Base-by-base conservation (phyloP, 768 basidiomycete genomes). In the Lactarius evosmus region DNA sequence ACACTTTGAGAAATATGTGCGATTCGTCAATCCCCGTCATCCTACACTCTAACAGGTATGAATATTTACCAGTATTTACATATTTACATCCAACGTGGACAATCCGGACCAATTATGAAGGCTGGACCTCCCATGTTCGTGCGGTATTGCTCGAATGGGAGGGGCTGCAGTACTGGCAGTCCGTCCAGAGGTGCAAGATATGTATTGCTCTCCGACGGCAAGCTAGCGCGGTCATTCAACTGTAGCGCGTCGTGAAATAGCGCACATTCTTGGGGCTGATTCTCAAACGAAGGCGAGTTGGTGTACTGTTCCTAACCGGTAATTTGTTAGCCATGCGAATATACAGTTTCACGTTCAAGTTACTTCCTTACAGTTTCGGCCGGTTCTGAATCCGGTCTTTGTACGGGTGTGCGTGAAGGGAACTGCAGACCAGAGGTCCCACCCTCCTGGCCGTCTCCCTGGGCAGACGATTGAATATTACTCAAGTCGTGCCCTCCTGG, bases 131-230 rank as follows among this genome's bases (percentile, higher is more conserved):
- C 56, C 22, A 36, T 41, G 14, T 29, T 34, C 30, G 62, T 58
- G 16, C 25, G 46, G n/a, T 34, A 46, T 51, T 65, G 63, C 8
- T 64, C 62, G 46, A 67, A 67, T 17, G 66, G 63, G 46, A 67
- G 62, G 9, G 66, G 66, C 36, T 59, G 62, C 36, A 67, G 54
- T 51, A 65, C 56, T 17, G 57, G 56, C 41, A 67, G 38, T 19
- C 50, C 66, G 16, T 67, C 66, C 7, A 67, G 63, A 25, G 66
- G 66, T 12, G 66, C 63, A 22, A 67, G 66, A 34, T 59, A 64
- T 27, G 54, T 19, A 33, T 58, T 16, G 30, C 27, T 55, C 14
- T 63, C 63, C 53, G 52, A 55, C 32, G 56, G 38, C 12, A 36
- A 22, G 22, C 25, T 22, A 36, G 25, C 22, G 27, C 38, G 30